Conservation (phyloP, 306 rosid genomes). For the Malus orientalis region DNA sequence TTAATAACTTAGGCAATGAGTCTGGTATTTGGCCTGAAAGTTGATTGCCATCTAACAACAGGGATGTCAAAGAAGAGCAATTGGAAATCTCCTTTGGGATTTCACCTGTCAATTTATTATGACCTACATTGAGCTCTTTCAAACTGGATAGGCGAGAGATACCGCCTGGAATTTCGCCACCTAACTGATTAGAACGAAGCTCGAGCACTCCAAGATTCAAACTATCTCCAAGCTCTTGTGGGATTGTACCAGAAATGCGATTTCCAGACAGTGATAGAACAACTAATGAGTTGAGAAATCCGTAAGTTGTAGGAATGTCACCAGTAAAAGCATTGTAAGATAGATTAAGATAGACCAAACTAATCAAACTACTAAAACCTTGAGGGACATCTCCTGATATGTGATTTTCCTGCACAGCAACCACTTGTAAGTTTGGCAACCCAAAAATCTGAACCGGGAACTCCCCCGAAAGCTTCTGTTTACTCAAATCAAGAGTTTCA, state of each 20-base stretch:
- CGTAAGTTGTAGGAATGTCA: slow-evolving; percentile 54
- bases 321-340: slow-evolving; percentile 51
- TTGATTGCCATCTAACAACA: slow-evolving; percentile 47
- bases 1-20: slow-evolving; percentile 43
- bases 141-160: slow-evolving; percentile 39
- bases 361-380: slow-evolving; percentile 74
- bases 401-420: slow-evolving; percentile 55
- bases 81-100: slow-evolving; percentile 55
- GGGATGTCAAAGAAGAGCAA: slow-evolving; percentile 46
- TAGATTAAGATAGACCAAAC: slow-evolving; percentile 55
- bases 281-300: slow-evolving; percentile 47
- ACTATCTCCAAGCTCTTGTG: slow-evolving; percentile 56
- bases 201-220: slow-evolving; percentile 62
- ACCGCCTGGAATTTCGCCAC: slow-evolving; percentile 34
- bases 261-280: slow-evolving; percentile 55
- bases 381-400: slow-evolving; percentile 65
- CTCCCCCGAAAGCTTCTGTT: slow-evolving; percentile 61
- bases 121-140: slow-evolving; percentile 57
- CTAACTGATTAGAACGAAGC: slow-evolving; percentile 44
- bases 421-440: slow-evolving; percentile 54
- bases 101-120: slow-evolving; percentile 51
- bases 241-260: slow-evolving; percentile 44
- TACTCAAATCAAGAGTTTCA: slow-evolving; percentile 62
- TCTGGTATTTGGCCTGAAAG: slow-evolving; percentile 55
- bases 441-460: slow-evolving; percentile 69